Evolutionary conservation across 2,329 filamentous ascomycete genomes (phyloP), one percentile per base, ranked within the genome.

Genomic region (Botrytis galanthina): DNA sequence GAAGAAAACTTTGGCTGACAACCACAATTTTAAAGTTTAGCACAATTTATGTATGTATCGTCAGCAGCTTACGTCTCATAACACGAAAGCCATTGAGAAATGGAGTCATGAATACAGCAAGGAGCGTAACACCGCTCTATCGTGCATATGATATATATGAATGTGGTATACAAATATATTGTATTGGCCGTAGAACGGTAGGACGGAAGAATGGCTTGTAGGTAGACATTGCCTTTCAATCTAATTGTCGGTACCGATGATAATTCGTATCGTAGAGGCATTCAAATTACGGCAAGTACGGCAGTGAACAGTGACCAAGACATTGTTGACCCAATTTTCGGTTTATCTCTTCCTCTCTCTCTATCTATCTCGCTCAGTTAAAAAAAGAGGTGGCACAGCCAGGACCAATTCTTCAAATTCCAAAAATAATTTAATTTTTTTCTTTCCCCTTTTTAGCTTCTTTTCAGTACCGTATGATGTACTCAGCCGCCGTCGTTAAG

Each of bases 231-330:
- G 20, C 7, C n/a, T 39, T 48, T 68, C 37, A 39, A 42, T 42
- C 46, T 22, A 18, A 69, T 42, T 14, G 18, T 46, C 29, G 35
- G 48, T 42, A 35, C n/a, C 54, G 54, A 60, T 70, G n/a, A 70
- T 22, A 22, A n/a, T 44, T 29, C 51, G 20, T 62, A 42, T 51
- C 44, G 32, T 37, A 42, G 48, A 64, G 69, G 44, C n/a, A 63
- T 62, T n/a, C 68, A 70, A 64, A 61, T 51, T 42, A 42, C 39
- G 54, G 54, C 42, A 39, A 44, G 14, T 44, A 51, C 42, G 57
- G 39, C 57, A 72, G 37, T 42, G 61, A 72, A 48, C 29, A 48
- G 29, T 42, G 46, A 67, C 70, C 46, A 62, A 67, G 60, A 72
- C 61, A 59, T 44, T 37, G 37, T 44, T 37, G n/a, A n/a, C 29